These are phyloP conservation scores for Simmondsia chinensis DNA, from an alignment of 148 eudicot genomes.

Conservation along the genomic window DNA sequence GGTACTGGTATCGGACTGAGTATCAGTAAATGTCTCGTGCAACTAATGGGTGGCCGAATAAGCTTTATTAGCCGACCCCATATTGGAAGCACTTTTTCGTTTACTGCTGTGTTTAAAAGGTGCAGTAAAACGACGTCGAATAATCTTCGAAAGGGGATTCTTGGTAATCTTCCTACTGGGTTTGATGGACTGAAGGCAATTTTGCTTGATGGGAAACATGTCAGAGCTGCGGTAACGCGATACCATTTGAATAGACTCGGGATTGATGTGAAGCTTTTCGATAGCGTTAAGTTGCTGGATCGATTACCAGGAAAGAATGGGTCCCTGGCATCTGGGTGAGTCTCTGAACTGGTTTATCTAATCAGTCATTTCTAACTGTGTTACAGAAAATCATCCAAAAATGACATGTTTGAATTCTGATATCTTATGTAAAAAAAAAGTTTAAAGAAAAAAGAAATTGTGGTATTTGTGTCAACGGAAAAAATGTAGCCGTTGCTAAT, in stretches of 20 bases:
- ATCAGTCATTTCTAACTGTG: no score
- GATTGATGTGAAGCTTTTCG: conserved; percentile 30
- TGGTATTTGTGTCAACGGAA: no score
- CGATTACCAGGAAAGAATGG: conserved; percentile 22
- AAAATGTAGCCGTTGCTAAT: no score
- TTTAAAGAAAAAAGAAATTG: no score
- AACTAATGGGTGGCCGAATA: conserved; percentile 66
- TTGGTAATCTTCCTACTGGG: conserved; percentile 27
- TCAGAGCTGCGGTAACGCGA: conserved; percentile 51
- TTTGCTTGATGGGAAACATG: conserved; percentile 40
- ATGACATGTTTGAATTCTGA: no score
- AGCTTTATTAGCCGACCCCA: conserved; percentile 43
- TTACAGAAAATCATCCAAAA: no score
- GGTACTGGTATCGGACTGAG: conserved; percentile 73
- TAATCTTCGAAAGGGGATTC: conserved; percentile 25
- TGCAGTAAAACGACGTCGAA: conserved; percentile 17
- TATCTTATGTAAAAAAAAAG: no score
- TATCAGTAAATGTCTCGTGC: conserved; percentile 65
- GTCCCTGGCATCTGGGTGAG: conserved; percentile 28
- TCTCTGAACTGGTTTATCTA: no score
- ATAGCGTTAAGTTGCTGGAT: conserved; percentile 24
- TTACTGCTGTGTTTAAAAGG: conserved; percentile 31
- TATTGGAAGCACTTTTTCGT: conserved; percentile 58
- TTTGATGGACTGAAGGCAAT: conserved; percentile 49
- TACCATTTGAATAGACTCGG: conserved; percentile 65